phyloP scores from a whole-genome alignment of 1,284 basidiomycete species.

The Ganoderma sinense region DNA sequence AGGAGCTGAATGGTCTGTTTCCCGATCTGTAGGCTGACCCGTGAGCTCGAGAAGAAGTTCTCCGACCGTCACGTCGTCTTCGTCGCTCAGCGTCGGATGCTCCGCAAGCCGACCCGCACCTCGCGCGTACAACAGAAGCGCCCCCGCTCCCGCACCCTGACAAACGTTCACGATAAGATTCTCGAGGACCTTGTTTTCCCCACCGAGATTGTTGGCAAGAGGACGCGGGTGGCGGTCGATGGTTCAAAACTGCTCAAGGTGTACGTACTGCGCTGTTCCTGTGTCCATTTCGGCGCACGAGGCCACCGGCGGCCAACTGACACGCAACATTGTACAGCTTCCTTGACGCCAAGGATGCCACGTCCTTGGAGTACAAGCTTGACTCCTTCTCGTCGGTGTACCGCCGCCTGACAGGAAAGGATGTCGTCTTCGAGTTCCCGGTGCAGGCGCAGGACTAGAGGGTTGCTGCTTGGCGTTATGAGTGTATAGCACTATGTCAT shows the following conservation, averaged over 20 bases:
- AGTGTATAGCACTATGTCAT: conserved; percentile 42
- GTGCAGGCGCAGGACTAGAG: conserved; percentile 70
- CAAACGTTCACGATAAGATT: conserved; percentile 97
- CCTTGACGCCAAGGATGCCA: conserved; percentile 98
- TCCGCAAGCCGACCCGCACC: conserved; percentile 96
- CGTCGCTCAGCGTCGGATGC: conserved; percentile 97
- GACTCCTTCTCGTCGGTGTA: conserved; percentile 97
- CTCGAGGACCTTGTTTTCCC: conserved; percentile 99
- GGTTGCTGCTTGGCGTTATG: conserved; percentile 32
- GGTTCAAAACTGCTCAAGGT: conserved; percentile 95
- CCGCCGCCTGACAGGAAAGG: conserved; percentile 94
- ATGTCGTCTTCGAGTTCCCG: conserved; percentile 91
- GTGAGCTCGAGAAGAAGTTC: conserved; percentile 99
- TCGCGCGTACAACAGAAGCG: conserved; percentile 96
- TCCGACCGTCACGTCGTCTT: conserved; percentile 99
- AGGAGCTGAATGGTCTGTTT: conserved; percentile 10
- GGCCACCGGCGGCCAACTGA: conserved; percentile 20
- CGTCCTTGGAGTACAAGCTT: conserved; percentile 99
- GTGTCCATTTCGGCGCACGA: background rate
- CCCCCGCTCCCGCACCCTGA: conserved; percentile 96
- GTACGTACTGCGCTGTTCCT: conserved; percentile 50
- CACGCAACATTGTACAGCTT: conserved; percentile 61
- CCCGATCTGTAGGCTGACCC: conserved; percentile 79
- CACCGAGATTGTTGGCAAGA: conserved; percentile 98
- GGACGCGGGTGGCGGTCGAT: conserved; percentile 90